phyloP scores from a whole-genome alignment of 805 yeast genomes.

The Saccharomycopsis oosterbeekiorum region DNA sequence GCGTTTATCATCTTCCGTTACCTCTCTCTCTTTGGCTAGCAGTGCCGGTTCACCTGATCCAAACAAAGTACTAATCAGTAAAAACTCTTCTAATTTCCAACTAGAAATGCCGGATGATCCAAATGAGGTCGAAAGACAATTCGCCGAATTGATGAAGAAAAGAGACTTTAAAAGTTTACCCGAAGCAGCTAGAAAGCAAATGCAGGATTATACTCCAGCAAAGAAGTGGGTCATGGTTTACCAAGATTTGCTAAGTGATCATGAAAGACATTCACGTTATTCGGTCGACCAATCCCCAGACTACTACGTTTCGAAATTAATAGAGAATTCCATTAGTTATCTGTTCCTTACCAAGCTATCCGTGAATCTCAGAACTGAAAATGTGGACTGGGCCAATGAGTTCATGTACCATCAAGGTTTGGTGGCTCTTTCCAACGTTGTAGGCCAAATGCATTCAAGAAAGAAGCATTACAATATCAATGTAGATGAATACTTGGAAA shows the following conservation, averaged over 20 bases:
- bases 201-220: conserved; percentile 62
- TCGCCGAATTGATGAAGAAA: conserved; percentile 69
- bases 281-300: conserved; percentile 44
- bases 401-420: conserved; percentile 81
- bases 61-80: not conserved
- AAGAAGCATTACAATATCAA: not conserved
- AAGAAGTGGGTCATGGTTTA: conserved; percentile 88
- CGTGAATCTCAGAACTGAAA: conserved; percentile 89
- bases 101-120: conserved; percentile 57
- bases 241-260: conserved; percentile 76
- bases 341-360: conserved; percentile 73
- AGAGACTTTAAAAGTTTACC: conserved; percentile 70
- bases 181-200: conserved; percentile 61
- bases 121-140: conserved; percentile 60
- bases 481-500: conserved; percentile 42
- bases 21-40: not conserved
- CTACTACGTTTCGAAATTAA: conserved; percentile 62
- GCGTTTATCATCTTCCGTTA: not conserved
- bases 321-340: conserved; percentile 57
- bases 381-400: conserved; percentile 63
- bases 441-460: conserved; percentile 27
- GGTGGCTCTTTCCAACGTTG: conserved; percentile 56
- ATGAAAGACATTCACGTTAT: conserved; percentile 40
- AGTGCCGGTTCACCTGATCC: conserved; percentile 9
- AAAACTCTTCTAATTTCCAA: conserved; percentile 7